Evolutionary conservation across 345 rosid species (phyloP).

Genomic region (Eucalyptus fibrosa): DNA sequence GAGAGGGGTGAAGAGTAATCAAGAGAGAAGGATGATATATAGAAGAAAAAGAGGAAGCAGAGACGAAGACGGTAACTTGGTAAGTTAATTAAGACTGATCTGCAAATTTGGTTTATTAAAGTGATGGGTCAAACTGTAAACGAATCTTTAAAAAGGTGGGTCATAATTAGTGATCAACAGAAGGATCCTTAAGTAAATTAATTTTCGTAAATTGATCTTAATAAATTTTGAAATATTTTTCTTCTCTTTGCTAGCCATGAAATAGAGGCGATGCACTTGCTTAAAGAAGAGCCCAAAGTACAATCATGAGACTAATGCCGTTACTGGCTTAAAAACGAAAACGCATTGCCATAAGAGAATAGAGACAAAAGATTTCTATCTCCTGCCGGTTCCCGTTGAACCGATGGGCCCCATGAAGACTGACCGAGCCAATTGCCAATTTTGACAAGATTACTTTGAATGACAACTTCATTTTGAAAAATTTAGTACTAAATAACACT

Average conservation of each 20-base stretch:
- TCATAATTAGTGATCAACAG: neutral
- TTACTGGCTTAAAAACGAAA: conserved; percentile 13
- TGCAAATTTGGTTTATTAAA: neutral
- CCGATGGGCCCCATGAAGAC: neutral
- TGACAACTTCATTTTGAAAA: neutral
- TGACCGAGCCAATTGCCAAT: neutral
- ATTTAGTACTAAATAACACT: neutral
- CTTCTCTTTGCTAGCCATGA: neutral
- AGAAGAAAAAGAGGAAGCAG: neutral
- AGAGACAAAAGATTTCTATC: neutral
- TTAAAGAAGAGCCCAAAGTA: conserved; percentile 1
- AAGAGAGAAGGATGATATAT: neutral
- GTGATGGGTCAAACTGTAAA: neutral
- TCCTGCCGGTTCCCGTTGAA: neutral
- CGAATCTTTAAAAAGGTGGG: neutral
- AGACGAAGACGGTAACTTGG: neutral
- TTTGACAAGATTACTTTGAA: neutral
- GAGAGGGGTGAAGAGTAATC: neutral
- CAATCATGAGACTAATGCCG: conserved; percentile 21
- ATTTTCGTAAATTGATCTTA: neutral
- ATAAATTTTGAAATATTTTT: neutral
- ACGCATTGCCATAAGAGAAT: neutral
- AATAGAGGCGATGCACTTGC: neutral
- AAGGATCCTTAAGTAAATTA: neutral
- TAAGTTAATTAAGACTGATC: neutral